These are phyloP conservation scores for Colletotrichum sp. DNA, from an alignment of 2,329 filamentous ascomycete species.

Conservation along the genomic window DNA sequence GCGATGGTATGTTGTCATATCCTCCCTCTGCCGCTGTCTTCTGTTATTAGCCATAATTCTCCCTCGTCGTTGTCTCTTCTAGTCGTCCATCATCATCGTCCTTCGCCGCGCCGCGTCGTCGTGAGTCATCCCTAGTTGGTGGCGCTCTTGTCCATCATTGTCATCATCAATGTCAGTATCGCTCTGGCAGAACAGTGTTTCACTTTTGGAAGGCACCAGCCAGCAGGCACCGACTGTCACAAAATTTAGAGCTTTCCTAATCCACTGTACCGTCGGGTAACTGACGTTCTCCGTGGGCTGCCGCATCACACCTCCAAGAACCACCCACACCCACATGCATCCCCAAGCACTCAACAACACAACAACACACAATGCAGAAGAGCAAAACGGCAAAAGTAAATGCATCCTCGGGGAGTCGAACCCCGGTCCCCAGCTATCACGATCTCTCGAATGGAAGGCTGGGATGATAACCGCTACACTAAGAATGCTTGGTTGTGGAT, in stretches of 20 bases:
- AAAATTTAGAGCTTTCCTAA: neutral
- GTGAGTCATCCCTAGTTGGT: neutral
- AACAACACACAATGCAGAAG: neutral
- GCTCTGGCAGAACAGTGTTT: fast-evolving
- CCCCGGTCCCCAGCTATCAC: constrained; percentile 8
- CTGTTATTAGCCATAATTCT: no score
- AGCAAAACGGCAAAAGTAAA: neutral
- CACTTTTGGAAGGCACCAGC: neutral
- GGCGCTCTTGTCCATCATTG: neutral
- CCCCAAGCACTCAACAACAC: neutral
- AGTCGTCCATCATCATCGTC: neutral
- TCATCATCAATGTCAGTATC: neutral
- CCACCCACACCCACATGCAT: neutral
- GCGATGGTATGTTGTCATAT: no score
- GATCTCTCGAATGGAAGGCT: neutral
- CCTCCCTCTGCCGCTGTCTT: no score
- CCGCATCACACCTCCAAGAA: neutral
- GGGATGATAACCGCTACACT: constrained; percentile 21
- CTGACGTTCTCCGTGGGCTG: neutral
- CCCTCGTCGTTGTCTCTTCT: neutral
- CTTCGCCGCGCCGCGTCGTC: neutral
- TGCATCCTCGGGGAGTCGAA: constrained; percentile 16
- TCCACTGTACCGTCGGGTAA: neutral
- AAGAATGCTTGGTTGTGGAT: neutral
- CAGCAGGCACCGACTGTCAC: fast-evolving